Evolutionary conservation across 371 early-diverging fungal genomes (phyloP).

Genomic region (Amoeboaphelidium protococcarum): DNA sequence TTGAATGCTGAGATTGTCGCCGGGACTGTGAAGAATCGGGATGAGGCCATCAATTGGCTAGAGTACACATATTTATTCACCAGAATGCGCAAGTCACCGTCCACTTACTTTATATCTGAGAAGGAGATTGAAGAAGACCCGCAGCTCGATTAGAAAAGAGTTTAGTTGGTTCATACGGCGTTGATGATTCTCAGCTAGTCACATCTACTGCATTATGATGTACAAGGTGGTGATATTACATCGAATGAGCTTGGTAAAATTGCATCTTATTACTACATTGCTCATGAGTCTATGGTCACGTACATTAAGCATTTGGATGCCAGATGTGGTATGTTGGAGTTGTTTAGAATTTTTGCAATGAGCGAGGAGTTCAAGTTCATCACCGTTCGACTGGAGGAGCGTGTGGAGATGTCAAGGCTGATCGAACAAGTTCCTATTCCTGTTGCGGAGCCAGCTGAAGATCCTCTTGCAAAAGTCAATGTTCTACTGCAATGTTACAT

Average conservation of each 20-base stretch:
- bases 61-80: constrained; percentile 90
- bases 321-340: constrained; percentile 46
- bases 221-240: constrained; percentile 56
- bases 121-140: constrained; percentile 34
- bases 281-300: constrained; percentile 61
- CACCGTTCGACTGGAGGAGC: constrained; percentile 89
- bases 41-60: constrained; percentile 89
- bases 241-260: constrained; percentile 83
- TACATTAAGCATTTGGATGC: constrained; percentile 81
- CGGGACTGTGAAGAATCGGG: constrained; percentile 61
- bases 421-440: constrained; percentile 84
- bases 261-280: constrained; percentile 82
- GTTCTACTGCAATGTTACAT: constrained; percentile 86
- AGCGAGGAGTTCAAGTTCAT: constrained; percentile 83
- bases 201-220: constrained; percentile 80
- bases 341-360: constrained; percentile 66
- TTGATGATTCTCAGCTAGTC: neutral
- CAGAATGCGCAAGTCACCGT: constrained; percentile 71
- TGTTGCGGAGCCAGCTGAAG: constrained; percentile 59
- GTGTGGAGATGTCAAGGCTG: constrained; percentile 64
- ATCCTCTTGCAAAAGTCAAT: constrained; percentile 76
- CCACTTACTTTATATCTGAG: constrained; percentile 43
- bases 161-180: neutral
- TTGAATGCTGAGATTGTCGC: constrained; percentile 91
- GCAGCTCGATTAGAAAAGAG: constrained; percentile 31